Percentiles rank a stretch among this genome's conserved stretches.
phyloP scores from a whole-genome alignment of 2,329 filamentous ascomycete genomes.

The Emergomyces pasteurianus region DNA sequence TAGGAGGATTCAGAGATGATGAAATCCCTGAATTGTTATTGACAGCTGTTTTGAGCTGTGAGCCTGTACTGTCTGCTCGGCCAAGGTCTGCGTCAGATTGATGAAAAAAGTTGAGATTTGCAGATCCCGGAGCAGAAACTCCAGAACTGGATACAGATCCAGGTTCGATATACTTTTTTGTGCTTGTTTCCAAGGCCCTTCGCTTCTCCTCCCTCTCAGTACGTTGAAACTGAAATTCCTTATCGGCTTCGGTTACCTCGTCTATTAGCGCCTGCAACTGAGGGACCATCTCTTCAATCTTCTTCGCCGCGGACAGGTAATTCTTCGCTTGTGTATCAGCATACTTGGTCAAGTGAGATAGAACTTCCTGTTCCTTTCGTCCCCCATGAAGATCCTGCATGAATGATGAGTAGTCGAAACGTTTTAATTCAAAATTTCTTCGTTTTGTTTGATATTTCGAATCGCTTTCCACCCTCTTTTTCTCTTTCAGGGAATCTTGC shows the following conservation, averaged over 20 bases:
- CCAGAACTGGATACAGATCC: constrained; percentile 42
- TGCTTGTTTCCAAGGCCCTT: constrained; percentile 77
- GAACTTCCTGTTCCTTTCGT: constrained; percentile 93
- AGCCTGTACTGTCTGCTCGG: constrained; percentile 61
- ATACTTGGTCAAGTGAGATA: constrained; percentile 88
- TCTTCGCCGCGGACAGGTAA: constrained; percentile 73
- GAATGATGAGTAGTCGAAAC: constrained; percentile 97
- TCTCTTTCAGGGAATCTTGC: constrained; percentile 91
- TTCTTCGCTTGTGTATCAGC: constrained; percentile 78
- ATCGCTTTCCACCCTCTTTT: constrained; percentile 90
- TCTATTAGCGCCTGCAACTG: constrained; percentile 78
- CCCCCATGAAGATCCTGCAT: constrained; percentile 99
- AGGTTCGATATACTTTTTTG: constrained; percentile 58
- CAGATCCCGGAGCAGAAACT: constrained; percentile 22
- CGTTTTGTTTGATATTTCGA: constrained; percentile 92
- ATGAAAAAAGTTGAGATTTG: constrained; percentile 38
- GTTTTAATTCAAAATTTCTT: constrained; percentile 88
- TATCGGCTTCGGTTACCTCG: constrained; percentile 87
- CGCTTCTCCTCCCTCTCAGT: constrained; percentile 95
- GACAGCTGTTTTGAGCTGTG: constrained; percentile 47
- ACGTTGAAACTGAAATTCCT: constrained; percentile 89
- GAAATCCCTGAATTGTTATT: constrained; percentile 36
- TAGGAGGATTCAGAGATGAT: constrained; percentile 26
- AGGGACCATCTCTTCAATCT: constrained; percentile 73
- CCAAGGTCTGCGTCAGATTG: constrained; percentile 58